phyloP scores from a whole-genome alignment of 139 green algal genomes.

The Tetradesmus obliquus region DNA sequence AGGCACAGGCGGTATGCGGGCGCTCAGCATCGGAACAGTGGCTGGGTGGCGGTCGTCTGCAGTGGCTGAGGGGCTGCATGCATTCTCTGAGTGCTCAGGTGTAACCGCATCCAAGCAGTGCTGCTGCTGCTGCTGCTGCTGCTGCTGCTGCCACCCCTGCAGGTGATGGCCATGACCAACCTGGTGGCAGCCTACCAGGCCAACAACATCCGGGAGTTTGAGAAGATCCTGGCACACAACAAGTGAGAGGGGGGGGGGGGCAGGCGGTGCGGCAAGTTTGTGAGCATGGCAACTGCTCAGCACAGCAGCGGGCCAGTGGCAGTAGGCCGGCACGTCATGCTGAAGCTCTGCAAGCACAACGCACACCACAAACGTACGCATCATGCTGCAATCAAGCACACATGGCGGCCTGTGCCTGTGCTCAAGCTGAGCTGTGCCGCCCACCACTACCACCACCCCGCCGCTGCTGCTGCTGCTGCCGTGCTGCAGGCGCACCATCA shows the following conservation, averaged over 20 bases:
- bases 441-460: not conserved
- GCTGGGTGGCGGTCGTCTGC: no score
- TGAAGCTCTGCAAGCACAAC: not conserved
- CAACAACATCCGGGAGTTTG: conserved; percentile 95
- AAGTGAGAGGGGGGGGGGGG: conserved; percentile 39
- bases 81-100: not conserved
- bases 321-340: not conserved
- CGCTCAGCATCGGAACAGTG: no score
- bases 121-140: conserved; percentile 15
- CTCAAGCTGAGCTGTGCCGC: not conserved
- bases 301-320: not conserved
- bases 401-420: no score
- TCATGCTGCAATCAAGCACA: no score
- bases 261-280: conserved; percentile 23
- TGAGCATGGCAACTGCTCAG: not conserved
- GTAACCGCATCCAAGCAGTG: not conserved
- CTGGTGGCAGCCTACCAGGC: conserved; percentile 96
- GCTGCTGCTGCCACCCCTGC: not conserved
- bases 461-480: not conserved
- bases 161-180: conserved; percentile 90
- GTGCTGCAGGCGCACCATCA: conserved; percentile 80
- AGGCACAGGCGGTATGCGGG: no score
- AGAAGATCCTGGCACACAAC: conserved; percentile 88
- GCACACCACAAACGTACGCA: no score
- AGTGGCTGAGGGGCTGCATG: not conserved